Base-by-base conservation (phyloP, 2,329 filamentous ascomycete genomes). In the Phialemoniopsis sp. region DNA sequence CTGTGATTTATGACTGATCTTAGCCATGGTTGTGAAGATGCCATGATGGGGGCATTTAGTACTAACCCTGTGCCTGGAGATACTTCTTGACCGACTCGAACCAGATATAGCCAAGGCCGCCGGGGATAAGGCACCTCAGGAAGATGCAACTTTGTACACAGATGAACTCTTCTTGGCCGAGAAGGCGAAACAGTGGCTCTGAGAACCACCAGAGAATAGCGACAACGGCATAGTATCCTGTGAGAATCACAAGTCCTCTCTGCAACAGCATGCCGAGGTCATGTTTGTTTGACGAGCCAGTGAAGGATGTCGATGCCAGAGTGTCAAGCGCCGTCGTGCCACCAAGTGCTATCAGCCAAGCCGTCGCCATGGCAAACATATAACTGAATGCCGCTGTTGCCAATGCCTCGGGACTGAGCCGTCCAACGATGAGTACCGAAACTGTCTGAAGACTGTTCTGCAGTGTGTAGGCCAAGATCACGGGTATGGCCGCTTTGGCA, bases 291-390 rank as follows among this genome's bases (percentile, higher is more conserved):
- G 81, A 78, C 46, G 86, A 87, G 1, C 85, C 85, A 0, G 89
- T 95, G 58, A 89, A 95, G 33, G 82, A 84, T 34, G 83, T 87
- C 0, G 87, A 90, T 3, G 87, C 88, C 17, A 95, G 68, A 0
- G 89, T 95, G 58, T 95, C 89, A 32, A 95, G 73, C 0, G 89
- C 89, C 2, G 87, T 95, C 0, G 87, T 90, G 8, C 89, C 89
- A 19, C 89, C 89, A 4, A 95, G 74, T 0, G 83, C 89, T 43
- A 95, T 86, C 29, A 95, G 74, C 88, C 89, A 94, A 0, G 82
- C 89, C 1, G 87, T 89, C 16, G 85, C 82, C 85, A 91, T 89
- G 39, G 89, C 89, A 51, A 95, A 95, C 89, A 95, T 95, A 67
- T 93, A 91, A 3, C 85, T 87, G 54, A 95, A 95, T 1, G 89